phyloP scores from a whole-genome alignment of 345 rosid species.

The Citrus glauca region DNA sequence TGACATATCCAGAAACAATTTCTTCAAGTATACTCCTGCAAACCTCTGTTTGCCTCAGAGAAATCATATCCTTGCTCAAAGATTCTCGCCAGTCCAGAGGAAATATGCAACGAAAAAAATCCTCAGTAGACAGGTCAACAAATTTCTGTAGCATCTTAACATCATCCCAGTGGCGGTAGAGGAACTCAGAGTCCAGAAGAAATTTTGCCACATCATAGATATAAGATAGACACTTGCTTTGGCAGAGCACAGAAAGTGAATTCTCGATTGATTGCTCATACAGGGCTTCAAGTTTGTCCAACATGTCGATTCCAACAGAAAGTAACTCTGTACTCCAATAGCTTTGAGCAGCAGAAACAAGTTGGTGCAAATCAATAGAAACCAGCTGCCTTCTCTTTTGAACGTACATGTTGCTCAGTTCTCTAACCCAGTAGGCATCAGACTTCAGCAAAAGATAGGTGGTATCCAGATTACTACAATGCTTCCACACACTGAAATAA shows the following conservation, averaged over 20 bases:
- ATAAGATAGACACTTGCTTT: conserved; percentile 18
- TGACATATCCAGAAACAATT: neutral
- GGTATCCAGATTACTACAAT: neutral
- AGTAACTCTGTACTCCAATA: conserved; percentile 36
- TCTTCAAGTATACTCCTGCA: conserved; percentile 21
- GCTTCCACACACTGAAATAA: conserved; percentile 41
- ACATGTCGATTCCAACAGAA: conserved; percentile 34
- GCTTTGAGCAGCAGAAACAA: conserved; percentile 24
- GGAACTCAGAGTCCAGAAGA: conserved; percentile 21
- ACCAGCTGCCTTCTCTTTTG: conserved; percentile 6
- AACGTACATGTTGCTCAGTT: neutral
- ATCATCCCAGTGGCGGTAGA: neutral
- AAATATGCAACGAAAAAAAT: conserved; percentile 25
- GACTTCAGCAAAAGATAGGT: conserved; percentile 26
- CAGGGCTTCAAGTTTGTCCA: conserved; percentile 27
- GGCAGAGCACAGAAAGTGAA: conserved; percentile 21
- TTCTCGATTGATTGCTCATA: neutral
- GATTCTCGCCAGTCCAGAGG: conserved; percentile 38
- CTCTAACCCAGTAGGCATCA: conserved; percentile 33
- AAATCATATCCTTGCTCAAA: conserved; percentile 20
- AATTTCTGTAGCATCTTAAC: conserved; percentile 3
- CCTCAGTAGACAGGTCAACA: conserved; percentile 10
- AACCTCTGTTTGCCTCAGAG: conserved; percentile 27
- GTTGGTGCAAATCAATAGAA: conserved; percentile 20
- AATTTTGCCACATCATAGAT: conserved; percentile 33